Conservation (phyloP, 1,139 yeast genomes). For the Saccharomyces hybrid region DNA sequence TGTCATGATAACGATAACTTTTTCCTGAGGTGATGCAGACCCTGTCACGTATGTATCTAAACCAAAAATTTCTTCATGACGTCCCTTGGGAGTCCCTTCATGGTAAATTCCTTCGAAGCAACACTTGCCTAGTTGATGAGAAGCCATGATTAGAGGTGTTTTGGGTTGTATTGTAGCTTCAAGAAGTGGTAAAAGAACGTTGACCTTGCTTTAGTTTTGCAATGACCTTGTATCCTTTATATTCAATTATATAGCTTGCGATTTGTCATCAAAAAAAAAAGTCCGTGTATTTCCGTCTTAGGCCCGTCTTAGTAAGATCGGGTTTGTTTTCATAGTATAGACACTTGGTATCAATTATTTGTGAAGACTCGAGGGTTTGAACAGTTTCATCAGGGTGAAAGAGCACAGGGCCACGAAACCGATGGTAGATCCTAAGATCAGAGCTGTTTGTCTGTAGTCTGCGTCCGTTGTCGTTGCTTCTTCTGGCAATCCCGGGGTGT, state of each 20-base stretch:
- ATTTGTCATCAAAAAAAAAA: not conserved
- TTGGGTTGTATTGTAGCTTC: not conserved
- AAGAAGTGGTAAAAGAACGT: not conserved
- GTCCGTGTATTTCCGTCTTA: not conserved
- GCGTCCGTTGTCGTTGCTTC: constrained; percentile 49
- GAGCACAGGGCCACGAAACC: constrained; percentile 38
- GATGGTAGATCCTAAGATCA: constrained; percentile 60
- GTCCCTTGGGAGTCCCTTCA: constrained; percentile 47
- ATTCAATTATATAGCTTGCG: not conserved
- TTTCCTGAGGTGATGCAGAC: constrained; percentile 31
- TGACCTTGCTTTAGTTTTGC: not conserved
- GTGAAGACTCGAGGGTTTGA: constrained; percentile 11
- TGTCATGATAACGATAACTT: constrained; percentile 52
- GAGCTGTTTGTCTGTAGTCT: constrained; percentile 38
- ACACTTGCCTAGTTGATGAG: constrained; percentile 46
- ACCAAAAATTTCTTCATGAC: constrained; percentile 38
- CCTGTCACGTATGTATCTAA: constrained; percentile 53
- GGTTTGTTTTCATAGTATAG: not conserved
- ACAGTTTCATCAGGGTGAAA: constrained; percentile 18
- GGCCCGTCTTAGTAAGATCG: not conserved
- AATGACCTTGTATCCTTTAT: not conserved
- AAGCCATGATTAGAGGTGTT: constrained; percentile 37
- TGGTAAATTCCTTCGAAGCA: constrained; percentile 41
- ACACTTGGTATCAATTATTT: not conserved
- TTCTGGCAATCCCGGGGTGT: constrained; percentile 75